Conservation (phyloP, 2,329 filamentous ascomycete species). For the Fonsecaea multimorphosa region DNA sequence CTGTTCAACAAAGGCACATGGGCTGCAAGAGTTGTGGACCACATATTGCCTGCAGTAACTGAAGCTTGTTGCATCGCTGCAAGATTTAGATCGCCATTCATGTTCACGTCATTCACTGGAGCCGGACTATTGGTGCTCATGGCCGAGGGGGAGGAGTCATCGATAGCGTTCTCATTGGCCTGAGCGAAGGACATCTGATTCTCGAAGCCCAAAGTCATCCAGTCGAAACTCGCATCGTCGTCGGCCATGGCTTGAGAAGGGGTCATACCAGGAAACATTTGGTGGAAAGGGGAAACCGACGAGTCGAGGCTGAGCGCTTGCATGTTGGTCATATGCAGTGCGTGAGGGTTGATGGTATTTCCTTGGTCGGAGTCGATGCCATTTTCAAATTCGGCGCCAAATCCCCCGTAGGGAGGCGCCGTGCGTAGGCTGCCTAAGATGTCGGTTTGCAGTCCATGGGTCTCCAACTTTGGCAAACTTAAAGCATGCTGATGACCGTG, state of each 20-base stretch:
- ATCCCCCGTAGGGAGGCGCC: conserved; percentile 73
- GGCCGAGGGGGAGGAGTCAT: conserved; percentile 92
- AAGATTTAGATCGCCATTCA: conserved; percentile 76
- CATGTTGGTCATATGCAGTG: conserved; percentile 82
- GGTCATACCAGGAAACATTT: conserved; percentile 61
- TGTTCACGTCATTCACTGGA: conserved; percentile 86
- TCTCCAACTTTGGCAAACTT: conserved; percentile 82
- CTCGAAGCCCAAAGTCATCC: conserved; percentile 78
- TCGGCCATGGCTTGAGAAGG: conserved; percentile 63
- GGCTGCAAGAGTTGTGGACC: conserved; percentile 72
- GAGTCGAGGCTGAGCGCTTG: conserved; percentile 55
- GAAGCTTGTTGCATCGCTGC: conserved; percentile 36
- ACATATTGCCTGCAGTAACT: conserved; percentile 66
- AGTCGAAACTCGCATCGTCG: conserved; percentile 80
- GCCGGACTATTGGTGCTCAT: conserved; percentile 95
- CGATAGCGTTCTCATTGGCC: conserved; percentile 78
- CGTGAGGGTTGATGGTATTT: conserved; percentile 67
- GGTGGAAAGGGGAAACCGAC: conserved; percentile 50
- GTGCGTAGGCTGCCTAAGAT: conserved; percentile 73
- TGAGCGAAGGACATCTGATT: conserved; percentile 73
- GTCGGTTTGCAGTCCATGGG: conserved; percentile 72
- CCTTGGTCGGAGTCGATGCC: conserved; percentile 57
- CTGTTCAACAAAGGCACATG: conserved; percentile 70
- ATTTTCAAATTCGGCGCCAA: conserved; percentile 71
- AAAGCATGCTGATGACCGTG: conserved; percentile 70